Conservation (phyloP, 805 yeast genomes). For the Danielozyma ontarioensis region DNA sequence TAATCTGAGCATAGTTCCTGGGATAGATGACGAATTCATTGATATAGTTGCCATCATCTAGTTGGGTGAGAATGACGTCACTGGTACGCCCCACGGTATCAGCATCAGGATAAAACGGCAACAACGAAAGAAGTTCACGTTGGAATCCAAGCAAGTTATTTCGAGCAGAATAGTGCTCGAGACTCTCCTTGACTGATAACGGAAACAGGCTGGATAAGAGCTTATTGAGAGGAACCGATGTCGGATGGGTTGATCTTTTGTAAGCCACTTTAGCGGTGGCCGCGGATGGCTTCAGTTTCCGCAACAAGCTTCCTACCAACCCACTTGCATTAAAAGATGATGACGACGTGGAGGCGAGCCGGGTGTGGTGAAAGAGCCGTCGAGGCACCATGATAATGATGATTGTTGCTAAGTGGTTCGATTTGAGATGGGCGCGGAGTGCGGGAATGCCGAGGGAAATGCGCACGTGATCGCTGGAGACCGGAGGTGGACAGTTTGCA, state of each 20-base stretch:
- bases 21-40: constrained; percentile 40
- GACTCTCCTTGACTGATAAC: constrained; percentile 44
- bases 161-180: constrained; percentile 43
- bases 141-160: constrained; percentile 41
- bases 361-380: too few relatives aligned
- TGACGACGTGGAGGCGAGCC: too few relatives aligned
- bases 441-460: too few relatives aligned
- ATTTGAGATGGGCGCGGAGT: too few relatives aligned
- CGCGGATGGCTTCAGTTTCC: too few relatives aligned
- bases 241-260: constrained; percentile 57
- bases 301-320: too few relatives aligned
- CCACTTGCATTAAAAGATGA: too few relatives aligned
- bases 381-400: too few relatives aligned
- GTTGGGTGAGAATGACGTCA: constrained; percentile 26
- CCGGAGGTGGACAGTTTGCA: too few relatives aligned
- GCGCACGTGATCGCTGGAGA: too few relatives aligned
- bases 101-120: constrained; percentile 43
- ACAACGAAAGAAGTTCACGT: constrained; percentile 35
- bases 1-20: constrained; percentile 14
- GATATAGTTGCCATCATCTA: constrained; percentile 23
- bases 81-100: constrained; percentile 23
- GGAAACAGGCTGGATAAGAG: constrained; percentile 57
- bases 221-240: constrained; percentile 57
- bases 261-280: constrained; percentile 16
- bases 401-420: too few relatives aligned